These are phyloP conservation scores for Arthrobotrys sphaeroides DNA, from an alignment of 2,329 filamentous ascomycete species.

Conservation along the genomic window DNA sequence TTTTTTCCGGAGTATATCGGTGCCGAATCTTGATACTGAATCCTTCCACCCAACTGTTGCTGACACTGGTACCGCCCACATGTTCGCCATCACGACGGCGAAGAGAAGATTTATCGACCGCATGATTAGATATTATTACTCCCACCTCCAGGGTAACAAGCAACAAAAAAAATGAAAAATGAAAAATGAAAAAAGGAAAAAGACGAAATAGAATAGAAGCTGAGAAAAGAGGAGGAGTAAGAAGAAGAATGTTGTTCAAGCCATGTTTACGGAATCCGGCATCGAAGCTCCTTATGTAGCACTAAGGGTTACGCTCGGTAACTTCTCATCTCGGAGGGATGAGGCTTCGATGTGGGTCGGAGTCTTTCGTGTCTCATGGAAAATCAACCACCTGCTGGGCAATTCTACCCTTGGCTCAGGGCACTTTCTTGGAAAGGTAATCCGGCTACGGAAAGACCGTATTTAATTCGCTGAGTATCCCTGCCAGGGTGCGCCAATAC, in stretches of 20 bases:
- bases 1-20: conserved; percentile 37
- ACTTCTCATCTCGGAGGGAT: background rate
- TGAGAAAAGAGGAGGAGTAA: background rate
- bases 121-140: conserved; percentile 25
- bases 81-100: conserved; percentile 19
- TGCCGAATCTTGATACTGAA: conserved; percentile 42
- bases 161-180: background rate
- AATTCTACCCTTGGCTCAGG: conserved; percentile 20
- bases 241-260: background rate
- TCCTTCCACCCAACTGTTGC: conserved; percentile 44
- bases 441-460: background rate
- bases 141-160: conserved; percentile 26
- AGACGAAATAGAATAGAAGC: background rate
- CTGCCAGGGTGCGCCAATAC: background rate
- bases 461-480: conserved; percentile 8
- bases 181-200: conserved; percentile 3
- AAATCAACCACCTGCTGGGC: background rate
- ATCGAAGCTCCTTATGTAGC: conserved; percentile 34
- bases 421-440: conserved; percentile 38
- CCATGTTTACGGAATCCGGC: background rate
- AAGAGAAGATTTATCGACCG: conserved; percentile 23
- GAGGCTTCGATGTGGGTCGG: conserved; percentile 11
- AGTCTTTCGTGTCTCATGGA: conserved; percentile 25
- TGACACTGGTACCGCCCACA: background rate
- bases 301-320: conserved; percentile 15